Percentiles rank a stretch among this genome's conserved stretches.
These are phyloP conservation scores for Colletotrichum lentis DNA, from an alignment of 2,329 filamentous ascomycete genomes.

Conservation along the genomic window DNA sequence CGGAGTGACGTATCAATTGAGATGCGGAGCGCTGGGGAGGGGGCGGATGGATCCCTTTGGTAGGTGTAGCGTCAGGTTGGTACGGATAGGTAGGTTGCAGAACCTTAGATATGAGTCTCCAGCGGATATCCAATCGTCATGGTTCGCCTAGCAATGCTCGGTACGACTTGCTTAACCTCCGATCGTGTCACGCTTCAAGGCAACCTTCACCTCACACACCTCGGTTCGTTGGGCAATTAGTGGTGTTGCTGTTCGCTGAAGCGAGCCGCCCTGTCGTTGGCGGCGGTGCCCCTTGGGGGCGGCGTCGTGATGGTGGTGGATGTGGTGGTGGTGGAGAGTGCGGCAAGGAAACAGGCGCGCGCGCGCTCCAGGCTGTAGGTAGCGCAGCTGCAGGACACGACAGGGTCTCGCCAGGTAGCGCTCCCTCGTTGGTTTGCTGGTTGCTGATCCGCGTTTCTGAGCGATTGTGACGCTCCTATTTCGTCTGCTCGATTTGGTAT, in stretches of 20 bases:
- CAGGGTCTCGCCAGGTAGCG: constrained; percentile 16
- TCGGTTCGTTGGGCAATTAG: constrained; percentile 3
- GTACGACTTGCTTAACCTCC: constrained; percentile 2
- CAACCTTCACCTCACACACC: constrained; percentile 7
- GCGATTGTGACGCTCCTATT: neutral
- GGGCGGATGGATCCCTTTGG: neutral
- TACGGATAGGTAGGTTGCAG: constrained; percentile 17
- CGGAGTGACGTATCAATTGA: constrained; percentile 36
- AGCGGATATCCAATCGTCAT: constrained; percentile 27
- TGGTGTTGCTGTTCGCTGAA: neutral
- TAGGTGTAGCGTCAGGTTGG: constrained; percentile 24
- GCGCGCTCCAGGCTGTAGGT: constrained; percentile 20
- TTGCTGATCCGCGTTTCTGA: constrained; percentile 13
- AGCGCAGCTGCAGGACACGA: constrained; percentile 21
- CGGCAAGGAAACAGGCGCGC: constrained; percentile 25
- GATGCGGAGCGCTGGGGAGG: constrained; percentile 29
- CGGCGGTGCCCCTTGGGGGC: constrained; percentile 6
- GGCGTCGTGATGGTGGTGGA: neutral
- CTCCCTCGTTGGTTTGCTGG: neutral
- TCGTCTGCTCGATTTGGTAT: constrained; percentile 3
- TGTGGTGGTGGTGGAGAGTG: constrained; percentile 22
- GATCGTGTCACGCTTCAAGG: neutral
- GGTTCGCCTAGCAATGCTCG: constrained; percentile 1
- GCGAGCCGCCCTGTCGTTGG: neutral
- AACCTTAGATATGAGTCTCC: constrained; percentile 27